Conservation (phyloP, 2,329 filamentous ascomycete genomes). For the Clarireedia paspali region DNA sequence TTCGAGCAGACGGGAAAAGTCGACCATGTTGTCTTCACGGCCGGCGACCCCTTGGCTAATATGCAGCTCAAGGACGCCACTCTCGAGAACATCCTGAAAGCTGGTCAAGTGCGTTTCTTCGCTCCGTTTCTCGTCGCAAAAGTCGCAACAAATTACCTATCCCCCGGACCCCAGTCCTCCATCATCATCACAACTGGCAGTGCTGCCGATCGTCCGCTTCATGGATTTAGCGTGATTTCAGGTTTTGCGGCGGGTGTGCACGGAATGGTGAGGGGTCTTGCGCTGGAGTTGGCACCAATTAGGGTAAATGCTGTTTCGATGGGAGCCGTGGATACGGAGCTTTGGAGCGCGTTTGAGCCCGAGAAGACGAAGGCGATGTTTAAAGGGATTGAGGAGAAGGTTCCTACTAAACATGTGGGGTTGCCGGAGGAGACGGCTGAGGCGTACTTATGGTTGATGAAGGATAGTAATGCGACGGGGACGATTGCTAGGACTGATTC, state of each 20-base stretch:
- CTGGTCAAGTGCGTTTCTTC: conserved; percentile 22
- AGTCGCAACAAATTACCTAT: conserved; percentile 15
- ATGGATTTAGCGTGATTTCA: conserved; percentile 39
- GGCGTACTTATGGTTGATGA: conserved; percentile 38
- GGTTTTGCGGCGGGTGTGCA: conserved; percentile 43
- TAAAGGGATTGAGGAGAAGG: conserved; percentile 14
- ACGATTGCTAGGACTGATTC: conserved; percentile 19
- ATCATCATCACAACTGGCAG: conserved; percentile 19
- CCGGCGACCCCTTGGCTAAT: conserved; percentile 14
- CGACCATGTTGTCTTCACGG: conserved; percentile 25
- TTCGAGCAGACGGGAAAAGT: conserved; percentile 29
- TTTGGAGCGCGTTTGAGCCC: conserved; percentile 30
- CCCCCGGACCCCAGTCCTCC: conserved; percentile 11
- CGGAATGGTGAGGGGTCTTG: conserved; percentile 46
- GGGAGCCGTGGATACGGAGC: conserved; percentile 43
- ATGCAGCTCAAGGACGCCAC: conserved; percentile 10
- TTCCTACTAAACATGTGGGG: conserved; percentile 15
- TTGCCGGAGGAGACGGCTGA: conserved; percentile 35
- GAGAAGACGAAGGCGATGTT: conserved; percentile 32
- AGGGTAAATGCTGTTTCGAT: conserved; percentile 56
- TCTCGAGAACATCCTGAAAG: conserved; percentile 12
- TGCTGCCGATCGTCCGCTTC: conserved; percentile 13
- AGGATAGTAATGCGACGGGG: conserved; percentile 33
- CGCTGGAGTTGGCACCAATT: conserved; percentile 54
- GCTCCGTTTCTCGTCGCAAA: conserved; percentile 23